phyloP scores from a whole-genome alignment of 2,329 filamentous ascomycete species.

The Lachnellula cervina region DNA sequence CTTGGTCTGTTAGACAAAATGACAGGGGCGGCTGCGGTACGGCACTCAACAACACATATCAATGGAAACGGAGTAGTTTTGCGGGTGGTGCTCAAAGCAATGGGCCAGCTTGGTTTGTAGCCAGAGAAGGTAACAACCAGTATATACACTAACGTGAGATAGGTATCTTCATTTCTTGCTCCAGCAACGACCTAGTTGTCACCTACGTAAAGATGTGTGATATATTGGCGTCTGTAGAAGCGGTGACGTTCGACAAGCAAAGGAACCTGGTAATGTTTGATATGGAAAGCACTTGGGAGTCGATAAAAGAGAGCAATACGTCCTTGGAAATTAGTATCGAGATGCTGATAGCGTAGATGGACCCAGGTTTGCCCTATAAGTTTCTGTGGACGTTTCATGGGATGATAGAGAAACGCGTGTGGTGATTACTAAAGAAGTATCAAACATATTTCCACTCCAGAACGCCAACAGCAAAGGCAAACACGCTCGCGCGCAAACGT shows the following conservation, averaged over 20 bases:
- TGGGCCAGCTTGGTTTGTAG: conserved; percentile 1
- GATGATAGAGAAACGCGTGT: no score
- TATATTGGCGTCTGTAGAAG: neutral
- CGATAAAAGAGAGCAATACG: no score
- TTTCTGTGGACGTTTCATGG: no score
- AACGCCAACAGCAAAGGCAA: no score
- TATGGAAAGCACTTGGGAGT: neutral
- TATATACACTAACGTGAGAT: neutral
- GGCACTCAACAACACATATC: neutral
- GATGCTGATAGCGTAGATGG: no score
- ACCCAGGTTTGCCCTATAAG: no score
- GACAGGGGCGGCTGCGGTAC: conserved; percentile 8
- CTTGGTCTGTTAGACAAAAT: conserved; percentile 8
- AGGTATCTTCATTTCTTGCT: neutral
- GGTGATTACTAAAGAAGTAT: no score
- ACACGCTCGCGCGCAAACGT: no score
- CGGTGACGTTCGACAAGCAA: neutral
- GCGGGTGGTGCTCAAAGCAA: conserved; percentile 1
- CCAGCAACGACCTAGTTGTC: neutral
- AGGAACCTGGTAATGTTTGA: neutral
- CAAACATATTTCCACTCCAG: no score
- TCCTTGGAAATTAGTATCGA: no score
- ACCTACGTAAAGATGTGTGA: neutral
- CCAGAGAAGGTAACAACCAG: neutral
- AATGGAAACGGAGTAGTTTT: neutral